Evolutionary conservation across 306 rosid species (phyloP), one percentile per base, ranked within the genome.

Genomic region (Cucurbita argyrosperma): DNA sequence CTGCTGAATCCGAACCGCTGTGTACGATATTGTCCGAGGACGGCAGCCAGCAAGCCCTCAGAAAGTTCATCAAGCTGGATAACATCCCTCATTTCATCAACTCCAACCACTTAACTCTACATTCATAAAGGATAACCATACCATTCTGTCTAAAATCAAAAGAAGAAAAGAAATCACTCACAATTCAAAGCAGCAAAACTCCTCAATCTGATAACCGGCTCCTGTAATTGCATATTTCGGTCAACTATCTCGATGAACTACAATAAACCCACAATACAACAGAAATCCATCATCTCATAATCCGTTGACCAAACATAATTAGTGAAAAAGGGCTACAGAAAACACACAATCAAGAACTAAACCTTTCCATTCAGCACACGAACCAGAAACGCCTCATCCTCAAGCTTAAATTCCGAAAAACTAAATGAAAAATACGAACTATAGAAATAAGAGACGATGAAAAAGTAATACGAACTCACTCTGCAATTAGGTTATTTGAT

Each of bases 1-100:
- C 96, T 5, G 72, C 82, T 58, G 88, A 88, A 76, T 88, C 96
- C 7, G 86, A 85, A 63, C 85, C 84, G 43, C 81, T 55, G 40
- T 74, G 82, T 56, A 76, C 80, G 64, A 76, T 74, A 15, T 39
- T 60, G 80, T 79, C 88, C 72, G 75, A 83, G 68, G 92, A 82
- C 74, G 89, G 86, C 73, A 81, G 80, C 95, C 89, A 92, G 84
- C 98, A 92, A 82, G 93, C 92, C 81, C 80, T 86, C 83, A 92
- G 87, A 78, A 82, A 82, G 91, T 90, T 85, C 87, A 87, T 88
- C 87, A 88, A 90, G 83, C 75, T 85, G 82, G 96, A 90, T 90
- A 90, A 79, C 98, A 92, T 90, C 93, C 98, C 96, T 92, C 98
- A 92, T 90, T 87, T 92, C 98, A 87, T 89, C 92, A 76, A 74